A percentile compares a stretch with the other conserved stretches of the same genome.
phyloP scores from a whole-genome alignment of 2,329 filamentous ascomycete genomes.

The Colletotrichum euphorbiae region DNA sequence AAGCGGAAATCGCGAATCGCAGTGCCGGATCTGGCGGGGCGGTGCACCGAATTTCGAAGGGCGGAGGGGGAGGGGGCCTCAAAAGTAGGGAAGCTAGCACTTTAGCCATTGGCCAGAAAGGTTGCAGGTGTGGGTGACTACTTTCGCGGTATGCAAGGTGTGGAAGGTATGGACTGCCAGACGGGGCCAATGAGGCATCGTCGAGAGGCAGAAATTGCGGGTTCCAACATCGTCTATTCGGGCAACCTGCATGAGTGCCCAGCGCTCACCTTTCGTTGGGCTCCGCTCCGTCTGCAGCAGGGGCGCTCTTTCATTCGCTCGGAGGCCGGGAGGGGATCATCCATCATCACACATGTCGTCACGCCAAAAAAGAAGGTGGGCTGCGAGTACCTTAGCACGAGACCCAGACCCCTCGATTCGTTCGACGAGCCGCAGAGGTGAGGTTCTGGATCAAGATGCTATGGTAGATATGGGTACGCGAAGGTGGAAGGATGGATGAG shows the following conservation, averaged over 20 bases:
- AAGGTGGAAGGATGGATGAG: background rate
- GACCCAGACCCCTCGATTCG: slow-evolving; percentile 16
- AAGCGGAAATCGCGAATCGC: background rate
- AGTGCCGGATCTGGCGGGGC: slow-evolving; percentile 30
- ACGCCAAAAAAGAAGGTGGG: background rate
- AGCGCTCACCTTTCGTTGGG: slow-evolving; percentile 35
- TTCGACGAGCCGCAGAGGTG: slow-evolving; percentile 1
- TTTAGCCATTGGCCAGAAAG: slow-evolving; percentile 23
- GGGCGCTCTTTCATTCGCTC: slow-evolving; percentile 27
- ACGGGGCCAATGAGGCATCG: slow-evolving; percentile 26
- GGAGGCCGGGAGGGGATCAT: background rate
- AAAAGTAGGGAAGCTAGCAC: slow-evolving; percentile 30
- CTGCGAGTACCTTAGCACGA: slow-evolving; percentile 10
- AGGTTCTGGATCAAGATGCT: background rate
- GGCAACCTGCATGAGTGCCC: slow-evolving; percentile 40
- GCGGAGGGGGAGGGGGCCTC: slow-evolving; percentile 33
- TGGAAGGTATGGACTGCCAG: background rate
- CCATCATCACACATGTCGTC: slow-evolving; percentile 11
- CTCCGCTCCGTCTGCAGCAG: slow-evolving; percentile 20
- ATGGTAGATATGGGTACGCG: background rate
- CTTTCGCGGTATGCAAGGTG: no score
- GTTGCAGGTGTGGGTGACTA: slow-evolving; percentile 16
- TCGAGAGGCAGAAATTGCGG: slow-evolving; percentile 1
- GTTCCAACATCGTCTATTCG: background rate
- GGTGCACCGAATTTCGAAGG: slow-evolving; percentile 12